These are phyloP conservation scores for Silene noctiflora DNA, from an alignment of 179 eudicot species.

Conservation along the genomic window DNA sequence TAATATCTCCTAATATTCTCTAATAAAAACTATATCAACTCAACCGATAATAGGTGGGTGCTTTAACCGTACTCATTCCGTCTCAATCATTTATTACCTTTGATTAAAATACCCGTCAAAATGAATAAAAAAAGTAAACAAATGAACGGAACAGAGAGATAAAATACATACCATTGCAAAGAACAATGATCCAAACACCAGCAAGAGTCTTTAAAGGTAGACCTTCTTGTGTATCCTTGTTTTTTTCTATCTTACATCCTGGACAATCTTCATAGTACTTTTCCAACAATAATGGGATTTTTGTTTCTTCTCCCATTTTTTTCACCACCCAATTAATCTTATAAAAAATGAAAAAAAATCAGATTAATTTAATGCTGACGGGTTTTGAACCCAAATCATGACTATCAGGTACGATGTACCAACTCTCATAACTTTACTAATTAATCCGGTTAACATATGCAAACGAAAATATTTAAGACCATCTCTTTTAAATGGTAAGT, in stretches of 20 bases:
- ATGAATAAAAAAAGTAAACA: neutral
- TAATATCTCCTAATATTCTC: too few relatives aligned
- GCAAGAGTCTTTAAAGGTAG: slow-evolving; percentile 23
- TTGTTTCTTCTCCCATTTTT: slow-evolving; percentile 18
- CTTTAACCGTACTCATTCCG: too few relatives aligned
- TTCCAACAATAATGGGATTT: slow-evolving; percentile 13
- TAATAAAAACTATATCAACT: too few relatives aligned
- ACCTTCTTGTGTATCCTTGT: slow-evolving; percentile 16
- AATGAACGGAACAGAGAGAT: neutral
- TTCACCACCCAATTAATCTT: neutral
- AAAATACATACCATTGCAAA: slow-evolving; percentile 28
- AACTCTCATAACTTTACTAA: too few relatives aligned
- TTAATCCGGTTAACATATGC: too few relatives aligned
- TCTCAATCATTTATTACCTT: neutral
- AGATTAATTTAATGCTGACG: too few relatives aligned
- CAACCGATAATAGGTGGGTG: too few relatives aligned
- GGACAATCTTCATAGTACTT: slow-evolving; percentile 32
- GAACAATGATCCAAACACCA: slow-evolving; percentile 29
- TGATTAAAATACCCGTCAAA: neutral
- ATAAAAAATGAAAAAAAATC: too few relatives aligned
- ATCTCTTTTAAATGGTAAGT: too few relatives aligned
- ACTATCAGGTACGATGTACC: too few relatives aligned
- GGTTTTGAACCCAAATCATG: too few relatives aligned
- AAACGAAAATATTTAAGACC: too few relatives aligned
- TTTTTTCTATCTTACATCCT: slow-evolving; percentile 27